These are phyloP conservation scores for Wickerhamomyces sp. DNA, from an alignment of 1,139 yeast species.

Conservation along the genomic window DNA sequence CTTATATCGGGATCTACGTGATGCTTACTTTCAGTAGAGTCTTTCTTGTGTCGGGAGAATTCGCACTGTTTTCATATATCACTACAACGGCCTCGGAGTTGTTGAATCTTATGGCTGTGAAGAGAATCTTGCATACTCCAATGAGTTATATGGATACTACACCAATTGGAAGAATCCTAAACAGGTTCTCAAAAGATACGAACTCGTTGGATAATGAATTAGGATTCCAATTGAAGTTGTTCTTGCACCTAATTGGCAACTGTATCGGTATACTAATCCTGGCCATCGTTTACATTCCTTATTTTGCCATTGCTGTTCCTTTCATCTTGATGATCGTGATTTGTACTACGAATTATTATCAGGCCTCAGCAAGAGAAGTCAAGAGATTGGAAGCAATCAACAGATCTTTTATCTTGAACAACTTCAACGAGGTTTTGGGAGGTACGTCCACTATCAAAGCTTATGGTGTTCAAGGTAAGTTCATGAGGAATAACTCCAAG, in stretches of 20 bases:
- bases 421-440: slow-evolving; percentile 67
- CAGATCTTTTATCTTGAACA: slow-evolving; percentile 72
- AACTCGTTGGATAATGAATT: slow-evolving; percentile 54
- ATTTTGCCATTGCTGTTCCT: slow-evolving; percentile 49
- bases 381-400: slow-evolving; percentile 76
- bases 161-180: slow-evolving; percentile 54
- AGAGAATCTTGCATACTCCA: slow-evolving; percentile 42
- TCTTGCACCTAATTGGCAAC: slow-evolving; percentile 41
- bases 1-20: slow-evolving; percentile 62
- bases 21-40: slow-evolving; percentile 37
- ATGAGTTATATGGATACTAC: slow-evolving; percentile 54
- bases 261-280: slow-evolving; percentile 52
- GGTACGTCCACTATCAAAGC: slow-evolving; percentile 75
- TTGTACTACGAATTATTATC: slow-evolving; percentile 55
- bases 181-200: slow-evolving; percentile 56
- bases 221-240: slow-evolving; percentile 43
- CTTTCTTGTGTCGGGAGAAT: slow-evolving; percentile 38
- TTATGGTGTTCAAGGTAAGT: slow-evolving; percentile 46
- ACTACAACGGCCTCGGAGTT: slow-evolving; percentile 33
- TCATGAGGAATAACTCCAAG: slow-evolving; percentile 42
- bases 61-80: slow-evolving; percentile 8
- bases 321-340: slow-evolving; percentile 30
- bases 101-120: slow-evolving; percentile 38
- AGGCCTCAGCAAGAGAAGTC: slow-evolving; percentile 76
- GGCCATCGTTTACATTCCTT: slow-evolving; percentile 61